phyloP scores from a whole-genome alignment of 129 eudicot genomes.

The Chrysanthemum lavandulifolium region DNA sequence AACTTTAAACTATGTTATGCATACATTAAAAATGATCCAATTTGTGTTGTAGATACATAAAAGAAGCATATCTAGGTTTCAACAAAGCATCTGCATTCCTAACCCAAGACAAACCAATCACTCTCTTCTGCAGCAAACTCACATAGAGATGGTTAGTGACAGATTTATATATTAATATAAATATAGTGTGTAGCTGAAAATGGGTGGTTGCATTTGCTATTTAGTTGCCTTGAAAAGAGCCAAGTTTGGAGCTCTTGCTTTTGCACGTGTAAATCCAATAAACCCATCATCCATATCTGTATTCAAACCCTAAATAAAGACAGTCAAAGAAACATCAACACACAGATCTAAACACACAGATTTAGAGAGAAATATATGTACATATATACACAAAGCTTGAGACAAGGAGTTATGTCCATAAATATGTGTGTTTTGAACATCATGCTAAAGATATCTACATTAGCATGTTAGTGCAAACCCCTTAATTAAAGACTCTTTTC shows the following conservation, averaged over 20 bases:
- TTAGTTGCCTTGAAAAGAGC: constrained; percentile 54
- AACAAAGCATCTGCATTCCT: constrained; percentile 33
- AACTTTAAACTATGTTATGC: no score
- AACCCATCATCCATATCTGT: background rate
- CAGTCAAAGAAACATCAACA: constrained; percentile 32
- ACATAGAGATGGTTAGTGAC: constrained; percentile 1
- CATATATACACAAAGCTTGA: constrained; percentile 17
- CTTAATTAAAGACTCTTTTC: constrained; percentile 21
- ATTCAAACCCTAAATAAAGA: constrained; percentile 36
- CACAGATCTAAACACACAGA: background rate
- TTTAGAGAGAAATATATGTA: background rate
- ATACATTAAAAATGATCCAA: no score
- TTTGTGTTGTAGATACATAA: no score
- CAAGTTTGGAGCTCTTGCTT: constrained; percentile 33
- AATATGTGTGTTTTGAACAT: constrained; percentile 22
- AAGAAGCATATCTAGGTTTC: constrained; percentile 36
- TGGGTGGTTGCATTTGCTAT: constrained; percentile 28
- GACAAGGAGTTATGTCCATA: constrained; percentile 32
- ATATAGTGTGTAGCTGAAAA: constrained; percentile 23
- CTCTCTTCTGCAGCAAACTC: constrained; percentile 26
- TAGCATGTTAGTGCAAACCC: constrained; percentile 13
- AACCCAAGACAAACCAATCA: constrained; percentile 34
- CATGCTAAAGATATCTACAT: constrained; percentile 25
- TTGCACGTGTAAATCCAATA: constrained; percentile 55
- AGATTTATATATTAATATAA: constrained; percentile 1